Evolutionary conservation across 2,329 filamentous ascomycete genomes (phyloP), one percentile per base, ranked within the genome.

Genomic region (Alternaria conjuncta): DNA sequence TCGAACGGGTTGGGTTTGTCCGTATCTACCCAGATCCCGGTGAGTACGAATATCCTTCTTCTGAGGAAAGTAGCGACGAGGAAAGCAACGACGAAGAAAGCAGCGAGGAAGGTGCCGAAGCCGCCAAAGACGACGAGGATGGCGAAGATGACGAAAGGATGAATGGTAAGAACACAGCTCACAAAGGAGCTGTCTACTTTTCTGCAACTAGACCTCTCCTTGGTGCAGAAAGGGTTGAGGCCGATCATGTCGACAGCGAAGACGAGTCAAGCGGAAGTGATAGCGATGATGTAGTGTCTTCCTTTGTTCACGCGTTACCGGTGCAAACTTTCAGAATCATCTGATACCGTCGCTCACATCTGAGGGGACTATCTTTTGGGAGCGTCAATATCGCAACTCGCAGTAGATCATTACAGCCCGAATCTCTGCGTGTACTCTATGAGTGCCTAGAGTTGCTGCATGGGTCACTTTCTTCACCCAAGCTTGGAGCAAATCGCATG

Each of bases 201-300:
- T 10, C 8, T 41, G 32, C 15, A 4, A n/a, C 4, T n/a, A n/a
- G 0, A n/a, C 15, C 32, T 2, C 32, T 5, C 3, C 1, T 10
- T 4, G 15, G 32, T 2, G 15, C 32, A 4, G 15, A 3, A n/a
- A 36, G 15, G 7, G 32, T 36, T 36, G 15, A 36, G 15, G 5
- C 2, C 7, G 15, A 36, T 36, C 3, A n/a, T 30, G 5, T 30
- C 28, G 11, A 30, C 8, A n/a, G 3, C 32, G 32, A 36, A 36
- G 32, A 36, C 1, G 32, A 5, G 0, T 5, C 0, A 5, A n/a
- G 32, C 32, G 15, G 7, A 36, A n/a, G 32, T 36, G 15, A n/a
- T 9, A 4, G 32, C 7, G 32, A 36, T 36, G 32, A 36, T 30
- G 2, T 1, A 30, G 15, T 36, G 2, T 36, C 15, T 36, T 36